A percentile compares a stretch with the other conserved stretches of the same genome.
phyloP scores from a whole-genome alignment of 1,284 basidiomycete species.

The Ustilago trichophora region DNA sequence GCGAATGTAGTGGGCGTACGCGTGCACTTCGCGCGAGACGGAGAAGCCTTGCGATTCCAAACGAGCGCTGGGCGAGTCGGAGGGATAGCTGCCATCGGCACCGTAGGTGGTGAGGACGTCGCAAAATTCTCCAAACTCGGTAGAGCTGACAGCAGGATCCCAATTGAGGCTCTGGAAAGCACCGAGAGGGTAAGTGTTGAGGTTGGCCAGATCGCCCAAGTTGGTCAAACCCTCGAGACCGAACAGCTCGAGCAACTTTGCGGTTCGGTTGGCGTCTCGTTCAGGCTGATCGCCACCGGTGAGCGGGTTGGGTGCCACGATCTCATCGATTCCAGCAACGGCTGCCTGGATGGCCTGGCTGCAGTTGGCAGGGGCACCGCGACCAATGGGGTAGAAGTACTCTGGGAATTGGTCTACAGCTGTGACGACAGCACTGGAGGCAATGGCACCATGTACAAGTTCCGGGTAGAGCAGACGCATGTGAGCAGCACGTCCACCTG shows the following conservation, averaged over 20 bases:
- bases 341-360: slow-evolving; percentile 75
- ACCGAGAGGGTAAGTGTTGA: slow-evolving; percentile 56
- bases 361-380: slow-evolving; percentile 78
- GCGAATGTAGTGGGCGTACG: slow-evolving; percentile 40
- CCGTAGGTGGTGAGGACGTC: slow-evolving; percentile 36
- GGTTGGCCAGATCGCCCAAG: slow-evolving; percentile 54
- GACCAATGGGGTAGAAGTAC: slow-evolving; percentile 86
- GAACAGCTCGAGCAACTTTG: slow-evolving; percentile 46
- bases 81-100: slow-evolving; percentile 12
- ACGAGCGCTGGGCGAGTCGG: slow-evolving; percentile 7
- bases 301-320: slow-evolving; percentile 55
- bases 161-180: slow-evolving; percentile 60
- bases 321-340: slow-evolving; percentile 54
- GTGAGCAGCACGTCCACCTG: slow-evolving; percentile 91
- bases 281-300: slow-evolving; percentile 44
- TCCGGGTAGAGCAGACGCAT: slow-evolving; percentile 87
- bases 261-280: slow-evolving; percentile 32
- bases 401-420: slow-evolving; percentile 66
- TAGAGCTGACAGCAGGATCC: slow-evolving; percentile 45
- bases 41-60: slow-evolving; percentile 13
- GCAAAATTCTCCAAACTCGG: slow-evolving; percentile 50
- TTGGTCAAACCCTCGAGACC: slow-evolving; percentile 47
- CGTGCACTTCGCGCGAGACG: slow-evolving; percentile 35
- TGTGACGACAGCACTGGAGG: slow-evolving; percentile 70
- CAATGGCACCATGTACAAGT: slow-evolving; percentile 88